Evolutionary conservation across 2,329 filamentous ascomycete species (phyloP).

Genomic region (Karstenula rhodostoma): DNA sequence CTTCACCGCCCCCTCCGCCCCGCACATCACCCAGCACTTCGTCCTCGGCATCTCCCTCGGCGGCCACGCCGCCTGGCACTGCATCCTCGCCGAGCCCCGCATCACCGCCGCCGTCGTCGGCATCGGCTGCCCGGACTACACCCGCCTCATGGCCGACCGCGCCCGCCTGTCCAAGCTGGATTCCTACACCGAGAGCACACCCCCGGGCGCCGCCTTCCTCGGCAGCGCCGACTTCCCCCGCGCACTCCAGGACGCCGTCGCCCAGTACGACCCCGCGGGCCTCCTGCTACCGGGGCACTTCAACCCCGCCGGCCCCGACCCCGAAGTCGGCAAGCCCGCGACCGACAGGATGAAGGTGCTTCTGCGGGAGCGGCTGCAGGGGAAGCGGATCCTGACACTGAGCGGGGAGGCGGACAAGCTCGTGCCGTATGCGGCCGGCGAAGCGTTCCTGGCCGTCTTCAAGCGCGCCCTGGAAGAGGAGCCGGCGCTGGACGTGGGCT

Average conservation of each 20-base stretch:
- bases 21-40: conserved; percentile 68
- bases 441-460: conserved; percentile 69
- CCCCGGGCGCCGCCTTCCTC: conserved; percentile 70
- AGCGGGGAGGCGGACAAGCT: conserved; percentile 74
- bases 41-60: conserved; percentile 86
- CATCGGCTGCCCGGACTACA: conserved; percentile 90
- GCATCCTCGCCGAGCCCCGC: conserved; percentile 78
- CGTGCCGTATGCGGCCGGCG: conserved; percentile 71
- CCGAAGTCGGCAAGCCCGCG: conserved; percentile 46
- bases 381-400: conserved; percentile 47
- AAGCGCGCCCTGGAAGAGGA: conserved; percentile 65
- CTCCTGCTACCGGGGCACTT: conserved; percentile 65
- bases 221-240: conserved; percentile 80
- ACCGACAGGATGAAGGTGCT: conserved; percentile 35
- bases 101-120: conserved; percentile 80
- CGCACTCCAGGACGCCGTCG: conserved; percentile 69
- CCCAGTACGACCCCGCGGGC: conserved; percentile 76
- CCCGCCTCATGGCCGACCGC: conserved; percentile 80
- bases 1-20: conserved; percentile 58
- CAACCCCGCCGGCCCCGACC: conserved; percentile 32
- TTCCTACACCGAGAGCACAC: conserved; percentile 65
- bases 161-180: conserved; percentile 73
- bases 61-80: conserved; percentile 87
- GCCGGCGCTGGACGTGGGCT: conserved; percentile 55
- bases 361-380: conserved; percentile 58